These are phyloP conservation scores for Botryobasidium botryosum DNA, from an alignment of 768 basidiomycete genomes.

Conservation along the genomic window DNA sequence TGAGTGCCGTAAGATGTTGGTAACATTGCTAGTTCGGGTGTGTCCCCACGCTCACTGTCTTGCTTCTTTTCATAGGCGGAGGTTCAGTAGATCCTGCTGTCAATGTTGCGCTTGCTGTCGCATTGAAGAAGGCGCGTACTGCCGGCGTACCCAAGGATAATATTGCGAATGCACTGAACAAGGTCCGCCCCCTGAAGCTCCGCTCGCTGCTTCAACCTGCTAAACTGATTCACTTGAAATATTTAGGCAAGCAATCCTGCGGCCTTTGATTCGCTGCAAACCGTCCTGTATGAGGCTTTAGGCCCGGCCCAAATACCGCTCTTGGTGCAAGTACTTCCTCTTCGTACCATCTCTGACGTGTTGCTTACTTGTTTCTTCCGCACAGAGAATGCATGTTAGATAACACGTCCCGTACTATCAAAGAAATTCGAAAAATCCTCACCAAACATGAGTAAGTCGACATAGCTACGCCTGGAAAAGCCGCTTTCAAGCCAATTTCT, in stretches of 20 bases:
- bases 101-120: background rate
- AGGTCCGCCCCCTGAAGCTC: no score
- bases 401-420: background rate
- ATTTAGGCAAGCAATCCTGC: no score
- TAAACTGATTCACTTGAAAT: no score
- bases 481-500: no score
- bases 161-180: background rate
- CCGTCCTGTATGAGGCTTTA: slow-evolving; percentile 1
- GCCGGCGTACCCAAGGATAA: slow-evolving; percentile 3
- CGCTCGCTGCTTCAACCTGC: no score
- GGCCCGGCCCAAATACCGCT: background rate
- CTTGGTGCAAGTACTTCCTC: background rate
- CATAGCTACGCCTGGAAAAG: background rate
- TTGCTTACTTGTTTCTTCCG: background rate
- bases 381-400: slow-evolving; percentile 2
- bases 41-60: background rate
- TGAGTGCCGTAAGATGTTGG: background rate
- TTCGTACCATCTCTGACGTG: background rate
- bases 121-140: background rate
- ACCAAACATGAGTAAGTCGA: background rate
- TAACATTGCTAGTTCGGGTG: background rate
- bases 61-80: background rate
- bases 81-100: background rate
- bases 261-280: background rate
- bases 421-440: background rate